A percentile compares a stretch with the other conserved stretches of the same genome.
phyloP scores from a whole-genome alignment of 805 yeast species.

The Kuraishia ogatae region DNA sequence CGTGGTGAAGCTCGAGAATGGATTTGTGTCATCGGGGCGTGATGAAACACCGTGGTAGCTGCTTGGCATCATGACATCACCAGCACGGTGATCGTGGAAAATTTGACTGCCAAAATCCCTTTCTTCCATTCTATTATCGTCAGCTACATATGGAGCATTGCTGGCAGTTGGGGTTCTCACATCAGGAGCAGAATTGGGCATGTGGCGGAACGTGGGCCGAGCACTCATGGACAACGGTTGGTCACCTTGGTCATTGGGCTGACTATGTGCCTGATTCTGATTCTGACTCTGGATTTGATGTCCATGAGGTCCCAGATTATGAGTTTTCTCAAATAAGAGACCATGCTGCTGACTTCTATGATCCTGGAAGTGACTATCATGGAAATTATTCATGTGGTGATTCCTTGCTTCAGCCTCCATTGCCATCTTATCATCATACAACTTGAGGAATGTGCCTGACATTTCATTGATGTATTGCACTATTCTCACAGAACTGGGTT shows the following conservation, averaged over 20 bases:
- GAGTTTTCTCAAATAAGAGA: neutral
- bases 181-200: neutral
- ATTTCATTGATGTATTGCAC: constrained; percentile 22
- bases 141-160: neutral
- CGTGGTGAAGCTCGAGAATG: neutral
- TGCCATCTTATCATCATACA: constrained; percentile 8
- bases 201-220: neutral
- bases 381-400: neutral
- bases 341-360: neutral
- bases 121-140: neutral
- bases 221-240: neutral
- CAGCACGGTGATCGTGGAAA: neutral
- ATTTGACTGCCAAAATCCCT: neutral
- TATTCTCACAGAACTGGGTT: constrained; percentile 20
- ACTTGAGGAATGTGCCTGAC: constrained; percentile 20
- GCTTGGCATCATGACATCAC: neutral
- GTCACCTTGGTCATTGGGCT: neutral
- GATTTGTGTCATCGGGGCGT: neutral
- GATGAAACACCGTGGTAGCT: neutral
- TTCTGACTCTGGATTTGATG: neutral
- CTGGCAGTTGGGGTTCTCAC: neutral
- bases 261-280: neutral
- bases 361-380: neutral
- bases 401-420: neutral
- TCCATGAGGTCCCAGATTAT: neutral